A percentile compares a stretch with the other conserved stretches of the same genome.
phyloP scores from a whole-genome alignment of 192 early-diverging fungal species.

The Coemansia sp. region DNA sequence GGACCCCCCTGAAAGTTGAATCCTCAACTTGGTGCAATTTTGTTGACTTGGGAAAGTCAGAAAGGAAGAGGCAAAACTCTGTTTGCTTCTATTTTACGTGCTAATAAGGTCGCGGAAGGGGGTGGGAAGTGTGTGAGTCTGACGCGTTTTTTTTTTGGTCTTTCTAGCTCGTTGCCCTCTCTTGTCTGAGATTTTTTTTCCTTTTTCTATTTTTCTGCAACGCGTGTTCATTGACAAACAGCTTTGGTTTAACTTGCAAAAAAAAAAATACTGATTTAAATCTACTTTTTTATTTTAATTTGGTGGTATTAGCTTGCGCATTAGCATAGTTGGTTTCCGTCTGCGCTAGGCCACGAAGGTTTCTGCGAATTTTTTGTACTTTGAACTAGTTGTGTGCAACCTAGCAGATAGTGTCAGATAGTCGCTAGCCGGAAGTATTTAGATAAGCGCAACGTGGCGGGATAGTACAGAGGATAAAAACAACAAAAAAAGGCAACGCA shows the following conservation, averaged over 20 bases:
- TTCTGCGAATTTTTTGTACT: not conserved
- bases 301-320: not conserved
- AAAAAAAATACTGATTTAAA: not conserved
- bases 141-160: slow-evolving; percentile 8
- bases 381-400: not conserved
- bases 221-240: not conserved
- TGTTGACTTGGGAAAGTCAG: not conserved
- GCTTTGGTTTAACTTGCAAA: not conserved
- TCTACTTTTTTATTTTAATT: not conserved
- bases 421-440: not conserved
- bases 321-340: not conserved
- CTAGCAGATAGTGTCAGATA: not conserved
- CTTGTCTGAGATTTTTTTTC: not conserved
- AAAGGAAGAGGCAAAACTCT: no score
- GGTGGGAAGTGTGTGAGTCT: not conserved
- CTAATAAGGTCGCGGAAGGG: not conserved
- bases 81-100: not conserved
- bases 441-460: not conserved
- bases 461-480: not conserved
- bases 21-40: not conserved
- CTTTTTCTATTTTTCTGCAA: slow-evolving; percentile 6
- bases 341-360: not conserved
- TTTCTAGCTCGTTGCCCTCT: slow-evolving; percentile 7
- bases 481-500: not conserved
- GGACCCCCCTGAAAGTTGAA: not conserved